Percentiles rank a stretch among this genome's conserved stretches.
Conservation (phyloP, 2,329 filamentous ascomycete species). For the Emergomyces africanus region DNA sequence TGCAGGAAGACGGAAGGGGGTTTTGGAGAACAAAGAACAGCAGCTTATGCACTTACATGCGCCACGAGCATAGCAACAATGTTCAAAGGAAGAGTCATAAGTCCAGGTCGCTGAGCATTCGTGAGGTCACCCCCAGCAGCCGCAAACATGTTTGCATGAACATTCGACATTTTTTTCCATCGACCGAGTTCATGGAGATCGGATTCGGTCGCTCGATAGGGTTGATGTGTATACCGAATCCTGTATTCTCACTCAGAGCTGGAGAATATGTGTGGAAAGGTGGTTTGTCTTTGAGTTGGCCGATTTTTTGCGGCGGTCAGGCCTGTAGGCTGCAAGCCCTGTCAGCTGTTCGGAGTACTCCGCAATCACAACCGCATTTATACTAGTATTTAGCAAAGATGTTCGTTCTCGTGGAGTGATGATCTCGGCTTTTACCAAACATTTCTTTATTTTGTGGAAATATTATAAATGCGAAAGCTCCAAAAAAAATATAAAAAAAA, state of each 20-base stretch:
- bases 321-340: background rate
- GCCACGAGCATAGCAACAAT: constrained; percentile 45
- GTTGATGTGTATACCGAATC: background rate
- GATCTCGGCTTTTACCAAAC: no score
- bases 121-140: constrained; percentile 13
- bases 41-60: constrained; percentile 29
- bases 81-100: constrained; percentile 42
- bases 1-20: background rate
- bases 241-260: background rate
- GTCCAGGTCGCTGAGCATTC: constrained; percentile 7
- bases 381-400: no score
- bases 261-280: background rate
- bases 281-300: background rate
- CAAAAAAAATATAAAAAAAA: no score
- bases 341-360: background rate
- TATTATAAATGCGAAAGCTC: no score
- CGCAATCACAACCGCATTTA: background rate
- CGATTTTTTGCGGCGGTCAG: background rate
- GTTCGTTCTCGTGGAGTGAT: no score
- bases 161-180: constrained; percentile 21
- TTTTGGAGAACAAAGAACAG: background rate
- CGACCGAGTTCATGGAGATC: background rate
- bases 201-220: background rate
- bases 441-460: no score
- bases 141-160: constrained; percentile 32